These are phyloP conservation scores for Rehmannia glutinosa DNA, from an alignment of 257 asterid genomes.

Conservation along the genomic window DNA sequence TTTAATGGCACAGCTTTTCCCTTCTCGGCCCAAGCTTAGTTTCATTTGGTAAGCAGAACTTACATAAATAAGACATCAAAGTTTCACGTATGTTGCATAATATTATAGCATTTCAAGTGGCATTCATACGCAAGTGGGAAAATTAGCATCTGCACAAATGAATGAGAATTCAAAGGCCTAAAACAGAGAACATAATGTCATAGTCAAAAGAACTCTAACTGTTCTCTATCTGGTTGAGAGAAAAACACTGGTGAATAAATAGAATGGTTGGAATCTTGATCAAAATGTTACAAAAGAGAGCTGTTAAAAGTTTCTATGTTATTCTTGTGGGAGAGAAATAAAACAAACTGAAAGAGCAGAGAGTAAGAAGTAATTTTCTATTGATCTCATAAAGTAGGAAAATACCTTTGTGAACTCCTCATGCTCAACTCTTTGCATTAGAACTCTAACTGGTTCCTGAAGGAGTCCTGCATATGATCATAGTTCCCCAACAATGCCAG, in stretches of 20 bases:
- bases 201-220: background rate
- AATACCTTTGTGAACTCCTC: constrained; percentile 69
- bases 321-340: background rate
- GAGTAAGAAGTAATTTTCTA: background rate
- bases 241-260: background rate
- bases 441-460: constrained; percentile 68
- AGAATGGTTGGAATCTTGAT: background rate
- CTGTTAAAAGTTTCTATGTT: background rate
- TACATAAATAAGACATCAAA: constrained; percentile 1
- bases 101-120: constrained; percentile 1
- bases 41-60: background rate
- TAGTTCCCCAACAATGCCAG: background rate
- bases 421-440: constrained; percentile 77
- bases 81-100: background rate
- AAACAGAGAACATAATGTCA: background rate
- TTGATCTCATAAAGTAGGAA: constrained; percentile 10
- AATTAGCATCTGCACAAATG: background rate
- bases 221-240: background rate
- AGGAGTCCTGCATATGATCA: constrained; percentile 62
- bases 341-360: background rate
- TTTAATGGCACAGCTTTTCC: background rate
- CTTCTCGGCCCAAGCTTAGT: background rate
- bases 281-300: background rate
- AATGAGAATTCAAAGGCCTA: background rate
- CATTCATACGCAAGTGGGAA: background rate